phyloP scores from a whole-genome alignment of 768 basidiomycete species.

The Termitomyces sp. region DNA sequence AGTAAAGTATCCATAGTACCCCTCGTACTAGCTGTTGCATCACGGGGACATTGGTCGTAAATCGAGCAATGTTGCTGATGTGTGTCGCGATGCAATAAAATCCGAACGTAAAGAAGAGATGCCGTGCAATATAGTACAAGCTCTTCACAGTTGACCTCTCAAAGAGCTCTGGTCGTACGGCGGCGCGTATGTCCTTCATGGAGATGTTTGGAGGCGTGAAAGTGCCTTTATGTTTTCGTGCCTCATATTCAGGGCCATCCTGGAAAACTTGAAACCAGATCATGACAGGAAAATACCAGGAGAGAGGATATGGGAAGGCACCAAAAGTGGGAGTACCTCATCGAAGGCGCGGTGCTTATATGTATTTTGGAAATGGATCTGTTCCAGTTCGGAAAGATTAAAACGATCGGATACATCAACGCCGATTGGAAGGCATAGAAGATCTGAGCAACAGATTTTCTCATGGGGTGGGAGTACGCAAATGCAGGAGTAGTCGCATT shows the following conservation, averaged over 20 bases:
- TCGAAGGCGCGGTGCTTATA: constrained; percentile 9
- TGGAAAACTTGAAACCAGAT: constrained; percentile 40
- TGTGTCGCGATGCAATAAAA: constrained; percentile 38
- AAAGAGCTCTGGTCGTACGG: constrained; percentile 46
- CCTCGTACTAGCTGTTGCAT: constrained; percentile 21
- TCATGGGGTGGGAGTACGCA: constrained; percentile 6
- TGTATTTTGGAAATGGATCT: constrained; percentile 10
- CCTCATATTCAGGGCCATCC: constrained; percentile 49
- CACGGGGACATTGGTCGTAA: constrained; percentile 7
- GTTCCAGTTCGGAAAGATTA: constrained; percentile 18
- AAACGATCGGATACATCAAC: constrained; percentile 18
- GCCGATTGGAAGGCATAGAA: constrained; percentile 14
- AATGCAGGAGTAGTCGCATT: neutral
- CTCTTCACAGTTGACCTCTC: constrained; percentile 41
- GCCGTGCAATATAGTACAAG: constrained; percentile 39
- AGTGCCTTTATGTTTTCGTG: constrained; percentile 32
- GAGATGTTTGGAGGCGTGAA: constrained; percentile 42
- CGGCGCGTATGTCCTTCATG: constrained; percentile 43
- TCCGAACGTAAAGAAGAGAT: constrained; percentile 34
- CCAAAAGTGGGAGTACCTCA: neutral
- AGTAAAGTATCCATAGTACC: constrained; percentile 42
- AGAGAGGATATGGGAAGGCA: neutral
- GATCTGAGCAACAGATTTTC: constrained; percentile 15
- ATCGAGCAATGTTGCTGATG: constrained; percentile 24
- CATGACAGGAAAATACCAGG: constrained; percentile 22